Evolutionary conservation across 108 stramenopile genomes (phyloP).

Genomic region (Aureococcus anophagefferens): DNA sequence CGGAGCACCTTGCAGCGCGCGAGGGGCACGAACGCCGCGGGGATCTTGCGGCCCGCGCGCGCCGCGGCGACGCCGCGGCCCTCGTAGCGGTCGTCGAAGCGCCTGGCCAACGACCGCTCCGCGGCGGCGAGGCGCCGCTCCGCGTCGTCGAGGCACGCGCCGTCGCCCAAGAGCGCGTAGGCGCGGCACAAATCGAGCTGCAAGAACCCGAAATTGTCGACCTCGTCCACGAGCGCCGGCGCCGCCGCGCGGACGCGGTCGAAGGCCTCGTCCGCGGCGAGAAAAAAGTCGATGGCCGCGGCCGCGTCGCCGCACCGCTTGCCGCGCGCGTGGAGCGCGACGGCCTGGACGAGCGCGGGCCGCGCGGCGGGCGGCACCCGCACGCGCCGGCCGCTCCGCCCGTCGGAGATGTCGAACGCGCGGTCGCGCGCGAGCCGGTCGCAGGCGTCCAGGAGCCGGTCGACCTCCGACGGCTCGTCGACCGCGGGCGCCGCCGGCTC

Average conservation of each 20-base stretch:
- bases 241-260: not conserved
- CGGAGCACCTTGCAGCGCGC: not conserved
- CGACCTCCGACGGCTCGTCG: too few species aligned
- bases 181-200: not conserved
- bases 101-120: not conserved
- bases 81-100: not conserved
- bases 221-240: not conserved
- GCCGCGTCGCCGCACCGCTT: not conserved
- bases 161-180: not conserved
- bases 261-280: not conserved
- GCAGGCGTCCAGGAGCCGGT: too few species aligned
- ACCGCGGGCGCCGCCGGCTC: too few species aligned
- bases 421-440: too few species aligned
- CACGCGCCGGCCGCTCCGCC: not conserved
- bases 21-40: not conserved
- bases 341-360: not conserved
- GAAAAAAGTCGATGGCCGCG: not conserved
- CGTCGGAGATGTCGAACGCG: not conserved
- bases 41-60: not conserved
- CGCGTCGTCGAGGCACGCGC: not conserved
- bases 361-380: not conserved
- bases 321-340: not conserved
- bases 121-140: not conserved
- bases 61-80: not conserved
- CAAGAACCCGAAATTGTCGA: not conserved